Evolutionary conservation across 2,329 filamentous ascomycete genomes (phyloP), one percentile per base, ranked within the genome.

Genomic region (Spiromastix sp.): DNA sequence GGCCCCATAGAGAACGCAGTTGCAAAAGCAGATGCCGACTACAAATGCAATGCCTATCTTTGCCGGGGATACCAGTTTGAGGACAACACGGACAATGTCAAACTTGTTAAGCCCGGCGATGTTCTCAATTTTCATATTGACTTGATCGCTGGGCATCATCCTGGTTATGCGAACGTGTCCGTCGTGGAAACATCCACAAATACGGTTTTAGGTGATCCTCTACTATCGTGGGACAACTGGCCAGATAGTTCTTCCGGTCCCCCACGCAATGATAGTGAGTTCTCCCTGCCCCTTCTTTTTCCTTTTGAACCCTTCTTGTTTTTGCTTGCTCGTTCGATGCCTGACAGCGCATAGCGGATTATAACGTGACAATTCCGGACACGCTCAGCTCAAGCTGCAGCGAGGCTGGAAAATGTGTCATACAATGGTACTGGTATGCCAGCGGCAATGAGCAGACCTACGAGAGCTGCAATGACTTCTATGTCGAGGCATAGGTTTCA

Each of bases 31-130:
- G n/a, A 24, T n/a, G 21, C 69, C 36, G 57, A 59, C 30, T 50
- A 52, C 2, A 50, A 55, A 24, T 74, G 71, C 52, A 57, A 70
- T 47, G 57, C 72, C 48, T 72, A 63, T 63, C 62, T 71, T 31
- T 74, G 70, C 68, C 73, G 74, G 57, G 72, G 72, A 41, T 68
- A 68, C 56, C 66, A 74, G 49, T 72, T 67, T 54, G 63, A 48
- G 30, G 73, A 77, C 57, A 71, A 71, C 58, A 67, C 54, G 42
- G 61, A 54, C 43, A 70, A 70, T 45, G 60, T 76, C 32, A 62
- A 71, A 44, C 59, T 52, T 27, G 76, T 66, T 61, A 67, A 46
- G n/a, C 44, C 63, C 3, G 66, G 66, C n/a, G 50, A 68, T 45
- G 51, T 43, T 2, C 55, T 70, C 34, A 49, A 58, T 47, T 52